Percentiles rank a stretch among this genome's conserved stretches.
These are phyloP conservation scores for Solanum bulbocastanum DNA, from an alignment of 257 asterid species.

Conservation along the genomic window DNA sequence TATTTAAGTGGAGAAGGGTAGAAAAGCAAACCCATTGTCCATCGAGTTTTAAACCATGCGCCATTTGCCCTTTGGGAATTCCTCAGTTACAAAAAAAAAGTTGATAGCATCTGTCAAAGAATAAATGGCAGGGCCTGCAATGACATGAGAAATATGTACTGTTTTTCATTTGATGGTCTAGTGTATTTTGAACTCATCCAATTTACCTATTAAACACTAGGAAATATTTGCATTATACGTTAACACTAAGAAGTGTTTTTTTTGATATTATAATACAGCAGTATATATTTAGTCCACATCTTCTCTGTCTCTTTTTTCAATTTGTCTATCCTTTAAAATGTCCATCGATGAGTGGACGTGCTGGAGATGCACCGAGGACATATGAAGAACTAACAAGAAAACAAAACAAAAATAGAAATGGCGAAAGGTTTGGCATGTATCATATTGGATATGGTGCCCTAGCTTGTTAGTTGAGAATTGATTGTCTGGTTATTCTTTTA, in stretches of 20 bases:
- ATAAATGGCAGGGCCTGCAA: background rate
- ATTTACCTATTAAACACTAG: background rate
- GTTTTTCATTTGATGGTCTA: background rate
- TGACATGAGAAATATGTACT: background rate
- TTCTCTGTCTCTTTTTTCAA: background rate
- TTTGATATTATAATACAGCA: background rate
- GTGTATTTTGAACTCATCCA: background rate
- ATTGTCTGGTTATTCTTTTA: background rate
- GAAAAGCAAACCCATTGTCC: background rate
- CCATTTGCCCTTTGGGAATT: background rate
- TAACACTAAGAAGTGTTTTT: background rate
- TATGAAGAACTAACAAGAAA: background rate
- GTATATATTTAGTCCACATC: background rate
- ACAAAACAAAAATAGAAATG: background rate
- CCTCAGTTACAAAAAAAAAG: background rate
- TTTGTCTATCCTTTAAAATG: background rate
- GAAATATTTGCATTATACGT: background rate
- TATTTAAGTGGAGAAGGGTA: background rate
- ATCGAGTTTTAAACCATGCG: background rate
- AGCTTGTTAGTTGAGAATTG: background rate
- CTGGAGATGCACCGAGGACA: background rate
- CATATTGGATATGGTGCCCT: background rate
- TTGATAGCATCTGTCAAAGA: background rate
- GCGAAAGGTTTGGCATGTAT: background rate
- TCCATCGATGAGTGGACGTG: background rate